Evolutionary conservation across 306 rosid genomes (phyloP), one percentile per base, ranked within the genome.

Genomic region (Pueraria montana): DNA sequence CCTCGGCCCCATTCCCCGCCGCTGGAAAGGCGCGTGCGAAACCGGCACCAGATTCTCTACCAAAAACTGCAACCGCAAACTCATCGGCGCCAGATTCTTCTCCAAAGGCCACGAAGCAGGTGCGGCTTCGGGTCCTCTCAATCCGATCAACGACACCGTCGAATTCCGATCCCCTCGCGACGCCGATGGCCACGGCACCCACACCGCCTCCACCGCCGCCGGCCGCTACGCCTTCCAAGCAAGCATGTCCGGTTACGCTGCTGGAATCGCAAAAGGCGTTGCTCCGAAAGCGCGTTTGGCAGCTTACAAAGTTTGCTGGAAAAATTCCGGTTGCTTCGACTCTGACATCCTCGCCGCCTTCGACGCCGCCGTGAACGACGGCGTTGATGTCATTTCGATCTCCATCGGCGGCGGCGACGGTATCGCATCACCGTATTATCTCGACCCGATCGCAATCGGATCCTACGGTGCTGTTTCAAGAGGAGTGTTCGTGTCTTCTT

Each of bases 101-200:
- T 75, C 92, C 64, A 93, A 93, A 65, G 98, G 98, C n/a, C 94
- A 91, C 16, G 94, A 90, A 11, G 95, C 94, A 0, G 92, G 89
- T 4, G 69, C 86, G 8, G 49, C 53, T 18, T 82, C 89, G 0
- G 96, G 97, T 12, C 94, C 91, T 16, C 40, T 90, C 0, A 71
- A 84, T 1, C 88, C 90, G 0, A 84, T 91, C 55, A 95, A 95
- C 77, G 94, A 90, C 26, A 93, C 98, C 0, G 72, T 89, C 1
- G 97, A 95, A 72, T 95, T 78, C 18, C 88, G 97, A 18, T 95
- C 98, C 0, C 97, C 98, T 13, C 87, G 98, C 49, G 98, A 93
- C 26, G 94, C 97, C 21, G 98, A 95, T 52, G 98, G 98, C 2
- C 98, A 95, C 42, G 98, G 98, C 6, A 93, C 97, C 8, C 98